A percentile compares a stretch with the other conserved stretches of the same genome.
phyloP scores from a whole-genome alignment of 2,329 filamentous ascomycete genomes.

The Claviceps digitariae region DNA sequence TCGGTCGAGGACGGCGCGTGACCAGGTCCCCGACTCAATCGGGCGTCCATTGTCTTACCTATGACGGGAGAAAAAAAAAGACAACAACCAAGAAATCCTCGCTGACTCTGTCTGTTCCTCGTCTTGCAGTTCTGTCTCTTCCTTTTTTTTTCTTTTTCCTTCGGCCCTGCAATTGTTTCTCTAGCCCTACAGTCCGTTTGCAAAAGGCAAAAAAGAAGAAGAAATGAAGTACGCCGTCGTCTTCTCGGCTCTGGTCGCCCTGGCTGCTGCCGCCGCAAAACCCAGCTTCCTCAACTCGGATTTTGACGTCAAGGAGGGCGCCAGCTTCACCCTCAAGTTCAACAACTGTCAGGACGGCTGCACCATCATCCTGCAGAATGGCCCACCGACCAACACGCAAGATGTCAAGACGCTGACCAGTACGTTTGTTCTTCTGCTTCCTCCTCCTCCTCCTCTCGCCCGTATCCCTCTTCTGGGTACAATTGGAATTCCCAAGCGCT shows the following conservation, averaged over 20 bases:
- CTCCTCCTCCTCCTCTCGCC: not conserved
- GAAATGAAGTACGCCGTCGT: constrained; percentile 24
- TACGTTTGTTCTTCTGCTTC: constrained; percentile 10
- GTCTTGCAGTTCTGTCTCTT: not conserved
- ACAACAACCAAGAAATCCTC: not conserved
- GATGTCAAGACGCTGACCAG: constrained; percentile 18
- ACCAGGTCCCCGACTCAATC: too few relatives aligned
- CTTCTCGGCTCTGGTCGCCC: constrained; percentile 16
- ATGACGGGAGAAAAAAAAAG: too few relatives aligned
- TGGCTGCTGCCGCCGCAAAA: constrained; percentile 14
- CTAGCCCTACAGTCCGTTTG: too few relatives aligned
- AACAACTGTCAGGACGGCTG: constrained; percentile 19
- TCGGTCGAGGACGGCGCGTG: not conserved
- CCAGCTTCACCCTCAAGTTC: constrained; percentile 20
- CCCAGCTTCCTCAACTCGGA: constrained; percentile 20
- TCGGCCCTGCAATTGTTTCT: too few relatives aligned
- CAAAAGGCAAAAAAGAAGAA: not conserved
- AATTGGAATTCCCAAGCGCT: not conserved
- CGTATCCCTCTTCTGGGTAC: not conserved
- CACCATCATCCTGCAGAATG: constrained; percentile 22
- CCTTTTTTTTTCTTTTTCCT: not conserved
- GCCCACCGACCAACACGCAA: constrained; percentile 15
- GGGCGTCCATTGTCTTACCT: too few relatives aligned
- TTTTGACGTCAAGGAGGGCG: constrained; percentile 16
- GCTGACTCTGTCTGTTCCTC: not conserved